Conservation (phyloP, 768 basidiomycete genomes). For the Mrakia gelida region DNA sequence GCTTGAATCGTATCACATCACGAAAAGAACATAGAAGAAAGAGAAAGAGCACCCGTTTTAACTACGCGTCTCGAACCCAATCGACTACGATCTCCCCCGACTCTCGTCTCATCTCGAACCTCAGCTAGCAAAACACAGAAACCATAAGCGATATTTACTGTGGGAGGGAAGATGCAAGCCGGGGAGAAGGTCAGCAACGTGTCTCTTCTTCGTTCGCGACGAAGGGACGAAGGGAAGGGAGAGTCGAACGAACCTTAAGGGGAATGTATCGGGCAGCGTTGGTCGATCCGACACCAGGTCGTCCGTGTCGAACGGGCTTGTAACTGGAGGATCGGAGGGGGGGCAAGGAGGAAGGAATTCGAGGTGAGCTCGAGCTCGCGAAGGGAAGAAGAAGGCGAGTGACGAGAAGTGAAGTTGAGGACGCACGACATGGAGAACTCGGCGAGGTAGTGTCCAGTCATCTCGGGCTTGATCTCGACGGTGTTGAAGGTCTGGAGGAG, state of each 20-base stretch:
- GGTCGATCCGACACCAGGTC: constrained; percentile 89
- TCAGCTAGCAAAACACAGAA: too few species aligned
- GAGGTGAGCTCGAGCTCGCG: background rate
- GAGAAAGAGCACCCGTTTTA: too few species aligned
- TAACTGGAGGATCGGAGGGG: background rate
- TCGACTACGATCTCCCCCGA: too few species aligned
- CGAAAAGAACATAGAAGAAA: too few species aligned
- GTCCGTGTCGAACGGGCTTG: constrained; percentile 33
- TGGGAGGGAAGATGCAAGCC: too few species aligned
- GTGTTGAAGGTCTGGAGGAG: constrained; percentile 47
- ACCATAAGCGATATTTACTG: too few species aligned
- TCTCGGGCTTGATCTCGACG: constrained; percentile 99
- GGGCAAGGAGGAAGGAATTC: background rate
- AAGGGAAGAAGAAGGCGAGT: background rate
- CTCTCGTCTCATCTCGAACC: too few species aligned
- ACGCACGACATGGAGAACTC: constrained; percentile 81
- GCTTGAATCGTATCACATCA: too few species aligned
- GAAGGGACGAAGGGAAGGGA: background rate
- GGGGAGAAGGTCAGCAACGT: too few species aligned
- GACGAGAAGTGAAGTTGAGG: background rate
- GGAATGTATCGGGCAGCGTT: constrained; percentile 68
- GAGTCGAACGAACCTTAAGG: constrained; percentile 58
- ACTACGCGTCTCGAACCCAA: too few species aligned
- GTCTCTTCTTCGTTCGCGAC: background rate
- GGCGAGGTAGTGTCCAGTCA: constrained; percentile 98